Conservation (phyloP, 495 filamentous ascomycete species). For the Cairneyella variabilis region DNA sequence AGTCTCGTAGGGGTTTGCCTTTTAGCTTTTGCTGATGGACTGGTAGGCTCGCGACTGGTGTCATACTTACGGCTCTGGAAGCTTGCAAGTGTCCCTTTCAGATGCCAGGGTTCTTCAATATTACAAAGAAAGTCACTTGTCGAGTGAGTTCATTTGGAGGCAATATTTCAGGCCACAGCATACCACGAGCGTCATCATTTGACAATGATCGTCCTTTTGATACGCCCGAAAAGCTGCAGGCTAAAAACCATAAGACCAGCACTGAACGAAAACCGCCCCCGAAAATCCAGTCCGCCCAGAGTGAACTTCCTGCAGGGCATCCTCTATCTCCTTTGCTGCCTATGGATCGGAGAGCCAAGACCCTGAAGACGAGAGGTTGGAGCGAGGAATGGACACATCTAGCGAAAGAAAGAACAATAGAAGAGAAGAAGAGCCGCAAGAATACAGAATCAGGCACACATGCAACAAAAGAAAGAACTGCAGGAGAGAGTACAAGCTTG, state of each 20-base stretch:
- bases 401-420: neutral
- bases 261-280: conserved; percentile 4
- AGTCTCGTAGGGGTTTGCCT: neutral
- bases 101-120: conserved; percentile 6
- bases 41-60: conserved; percentile 9
- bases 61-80: conserved; percentile 18
- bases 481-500: neutral
- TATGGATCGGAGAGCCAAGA: neutral
- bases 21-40: neutral
- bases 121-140: conserved; percentile 3
- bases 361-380: conserved; percentile 4
- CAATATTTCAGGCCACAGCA: conserved; percentile 12
- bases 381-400: conserved; percentile 16
- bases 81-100: conserved; percentile 18
- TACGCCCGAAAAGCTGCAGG: neutral
- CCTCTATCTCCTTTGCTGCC: conserved; percentile 3
- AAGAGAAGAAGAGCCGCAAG: neutral
- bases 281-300: neutral
- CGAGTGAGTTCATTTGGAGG: conserved; percentile 15
- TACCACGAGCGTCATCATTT: conserved; percentile 7
- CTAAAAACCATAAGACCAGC: neutral
- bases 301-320: neutral
- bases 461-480: neutral
- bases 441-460: no score
- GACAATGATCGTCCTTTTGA: neutral